Evolutionary conservation across 306 rosid species (phyloP).

Genomic region (Cicer arietinum): DNA sequence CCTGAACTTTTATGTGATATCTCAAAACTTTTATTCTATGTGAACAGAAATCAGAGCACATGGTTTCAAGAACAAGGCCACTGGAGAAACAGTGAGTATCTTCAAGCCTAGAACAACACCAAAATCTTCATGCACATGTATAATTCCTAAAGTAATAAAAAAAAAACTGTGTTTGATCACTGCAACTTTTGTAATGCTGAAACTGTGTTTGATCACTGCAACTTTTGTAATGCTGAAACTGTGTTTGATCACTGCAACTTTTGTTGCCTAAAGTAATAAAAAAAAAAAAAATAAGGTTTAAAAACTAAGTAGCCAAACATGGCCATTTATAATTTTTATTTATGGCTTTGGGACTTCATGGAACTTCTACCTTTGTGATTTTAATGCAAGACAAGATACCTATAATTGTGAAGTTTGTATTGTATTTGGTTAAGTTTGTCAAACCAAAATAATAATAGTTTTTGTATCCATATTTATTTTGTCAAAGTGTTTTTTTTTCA

Average conservation of each 20-base stretch:
- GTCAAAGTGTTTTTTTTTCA: neutral
- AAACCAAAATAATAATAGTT: constrained; percentile 15
- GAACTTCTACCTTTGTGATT: constrained; percentile 16
- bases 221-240: neutral
- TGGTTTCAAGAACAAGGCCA: constrained; percentile 67
- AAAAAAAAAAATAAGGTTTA: constrained; percentile 8
- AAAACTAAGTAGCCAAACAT: constrained; percentile 2
- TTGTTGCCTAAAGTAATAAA: constrained; percentile 2
- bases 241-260: constrained; percentile 17
- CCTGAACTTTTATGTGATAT: neutral
- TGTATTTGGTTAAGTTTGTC: constrained; percentile 20
- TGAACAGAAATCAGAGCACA: constrained; percentile 74
- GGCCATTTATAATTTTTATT: neutral
- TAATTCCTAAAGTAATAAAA: no score
- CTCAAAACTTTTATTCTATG: constrained; percentile 16
- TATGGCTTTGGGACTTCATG: constrained; percentile 37
- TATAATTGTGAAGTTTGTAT: constrained; percentile 17
- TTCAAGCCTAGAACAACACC: constrained; percentile 3
- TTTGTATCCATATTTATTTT: neutral
- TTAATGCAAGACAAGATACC: neutral
- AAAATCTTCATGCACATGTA: constrained; percentile 29
- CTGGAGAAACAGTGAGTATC: constrained; percentile 45
- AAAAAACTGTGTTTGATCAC: constrained; percentile 30
- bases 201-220: constrained; percentile 11
- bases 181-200: no score